These are phyloP conservation scores for Musa itinerans DNA, from an alignment of 176 grass and related monocot species.

Conservation along the genomic window DNA sequence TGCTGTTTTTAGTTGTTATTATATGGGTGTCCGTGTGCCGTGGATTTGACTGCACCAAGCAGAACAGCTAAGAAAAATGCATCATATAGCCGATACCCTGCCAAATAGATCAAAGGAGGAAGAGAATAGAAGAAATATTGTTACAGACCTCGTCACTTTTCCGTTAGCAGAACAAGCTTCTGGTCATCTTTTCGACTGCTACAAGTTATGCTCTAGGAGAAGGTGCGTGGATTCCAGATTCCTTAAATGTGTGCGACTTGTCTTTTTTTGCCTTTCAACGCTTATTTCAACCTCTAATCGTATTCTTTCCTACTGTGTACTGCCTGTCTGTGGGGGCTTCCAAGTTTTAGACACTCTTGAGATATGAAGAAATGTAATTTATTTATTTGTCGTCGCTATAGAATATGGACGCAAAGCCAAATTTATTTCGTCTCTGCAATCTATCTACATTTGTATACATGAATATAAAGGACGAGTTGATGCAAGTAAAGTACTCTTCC, in stretches of 20 bases:
- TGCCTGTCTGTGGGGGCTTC: not conserved
- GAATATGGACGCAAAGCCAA: not conserved
- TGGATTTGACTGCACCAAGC: constrained; percentile 92
- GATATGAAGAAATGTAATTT: not conserved
- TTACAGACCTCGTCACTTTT: not conserved
- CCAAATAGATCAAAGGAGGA: not conserved
- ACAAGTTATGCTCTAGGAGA: not conserved
- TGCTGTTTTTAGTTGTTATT: constrained; percentile 75
- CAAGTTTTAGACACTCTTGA: not conserved
- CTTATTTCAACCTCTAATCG: not conserved
- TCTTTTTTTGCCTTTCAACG: not conserved
- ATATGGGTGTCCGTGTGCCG: constrained; percentile 89
- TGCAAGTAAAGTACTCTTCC: too few species aligned
- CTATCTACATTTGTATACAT: not conserved
- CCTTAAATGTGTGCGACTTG: not conserved
- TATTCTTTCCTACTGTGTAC: not conserved
- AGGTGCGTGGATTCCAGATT: not conserved
- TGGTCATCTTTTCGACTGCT: not conserved
- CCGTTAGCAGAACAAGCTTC: not conserved
- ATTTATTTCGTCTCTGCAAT: not conserved
- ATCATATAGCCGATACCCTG: not conserved
- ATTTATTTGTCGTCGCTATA: not conserved
- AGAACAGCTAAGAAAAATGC: constrained; percentile 31
- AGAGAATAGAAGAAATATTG: not conserved
- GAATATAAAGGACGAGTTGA: too few species aligned